Conservation (phyloP, 768 basidiomycete species). For the Paxillus rubicundulus region DNA sequence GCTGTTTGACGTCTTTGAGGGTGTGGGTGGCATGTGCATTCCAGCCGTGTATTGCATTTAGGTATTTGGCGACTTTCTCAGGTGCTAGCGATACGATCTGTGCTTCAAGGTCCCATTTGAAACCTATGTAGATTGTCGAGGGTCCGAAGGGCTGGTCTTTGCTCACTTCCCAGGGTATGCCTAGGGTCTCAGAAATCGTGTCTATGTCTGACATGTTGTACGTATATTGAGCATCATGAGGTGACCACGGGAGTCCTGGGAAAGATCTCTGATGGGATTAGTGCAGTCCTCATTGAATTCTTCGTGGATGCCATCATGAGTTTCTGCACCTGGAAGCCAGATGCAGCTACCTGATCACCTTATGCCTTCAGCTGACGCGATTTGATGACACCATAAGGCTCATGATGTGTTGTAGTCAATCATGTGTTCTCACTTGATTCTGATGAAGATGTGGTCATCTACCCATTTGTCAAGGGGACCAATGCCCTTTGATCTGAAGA, state of each 20-base stretch:
- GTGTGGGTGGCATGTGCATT: conserved; percentile 18
- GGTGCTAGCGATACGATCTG: conserved; percentile 20
- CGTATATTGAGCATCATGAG: conserved; percentile 15
- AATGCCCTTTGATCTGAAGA: too few relatives aligned
- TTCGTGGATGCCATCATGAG: conserved; percentile 8
- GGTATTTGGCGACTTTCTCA: conserved; percentile 29
- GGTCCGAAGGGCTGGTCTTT: conserved; percentile 31
- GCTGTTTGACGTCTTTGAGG: conserved; percentile 26
- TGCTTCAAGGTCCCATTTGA: conserved; percentile 31
- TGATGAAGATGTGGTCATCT: too few relatives aligned
- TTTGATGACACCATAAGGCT: too few relatives aligned
- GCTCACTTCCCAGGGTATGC: conserved; percentile 28
- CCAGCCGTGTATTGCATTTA: conserved; percentile 28
- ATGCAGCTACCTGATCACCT: too few relatives aligned
- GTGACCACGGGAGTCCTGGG: conserved; percentile 14
- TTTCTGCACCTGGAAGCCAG: too few relatives aligned
- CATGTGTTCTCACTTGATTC: too few relatives aligned
- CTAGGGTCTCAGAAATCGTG: conserved; percentile 26
- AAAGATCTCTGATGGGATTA: conserved; percentile 21
- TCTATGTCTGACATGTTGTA: too few relatives aligned
- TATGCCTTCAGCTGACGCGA: too few relatives aligned
- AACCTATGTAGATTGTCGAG: too few relatives aligned
- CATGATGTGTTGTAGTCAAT: too few relatives aligned
- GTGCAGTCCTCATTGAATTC: conserved; percentile 35
- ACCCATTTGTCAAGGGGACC: too few relatives aligned